A percentile compares a stretch with the other conserved stretches of the same genome.
Conservation (phyloP, 108 stramenopile genomes). For the Schizochytrium sp. region DNA sequence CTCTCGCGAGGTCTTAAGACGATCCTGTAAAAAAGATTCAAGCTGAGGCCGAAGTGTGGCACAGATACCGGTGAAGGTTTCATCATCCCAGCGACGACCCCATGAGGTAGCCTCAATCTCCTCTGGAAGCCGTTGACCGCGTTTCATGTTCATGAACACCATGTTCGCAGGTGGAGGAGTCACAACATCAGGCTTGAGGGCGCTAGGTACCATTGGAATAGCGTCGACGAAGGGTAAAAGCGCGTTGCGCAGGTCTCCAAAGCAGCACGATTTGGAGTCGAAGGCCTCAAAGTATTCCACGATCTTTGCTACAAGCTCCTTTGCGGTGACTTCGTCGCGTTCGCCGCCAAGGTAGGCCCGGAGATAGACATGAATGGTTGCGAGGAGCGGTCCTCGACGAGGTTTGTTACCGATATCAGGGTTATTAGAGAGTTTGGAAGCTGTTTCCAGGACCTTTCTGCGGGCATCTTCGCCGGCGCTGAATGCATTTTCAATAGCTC, state of each 20-base stretch:
- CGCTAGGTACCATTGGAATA: background rate
- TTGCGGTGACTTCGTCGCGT: background rate
- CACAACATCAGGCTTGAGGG: background rate
- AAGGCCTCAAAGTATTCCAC: conserved; percentile 13
- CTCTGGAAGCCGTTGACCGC: background rate
- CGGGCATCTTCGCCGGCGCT: background rate
- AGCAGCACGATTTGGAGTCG: conserved; percentile 51
- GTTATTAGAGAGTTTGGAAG: background rate
- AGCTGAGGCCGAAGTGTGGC: conserved; percentile 12
- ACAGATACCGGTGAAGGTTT: background rate
- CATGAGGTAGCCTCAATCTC: background rate
- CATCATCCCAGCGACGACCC: conserved; percentile 8
- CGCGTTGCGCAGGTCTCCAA: conserved; percentile 52
- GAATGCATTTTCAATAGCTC: conserved; percentile 11
- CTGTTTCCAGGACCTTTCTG: background rate
- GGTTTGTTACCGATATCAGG: background rate
- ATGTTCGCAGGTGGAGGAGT: background rate
- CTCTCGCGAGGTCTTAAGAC: background rate
- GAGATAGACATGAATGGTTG: background rate
- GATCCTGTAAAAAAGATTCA: background rate
- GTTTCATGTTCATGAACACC: background rate
- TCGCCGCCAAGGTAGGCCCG: conserved; percentile 30
- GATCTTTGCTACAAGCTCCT: background rate
- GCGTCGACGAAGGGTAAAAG: conserved; percentile 26
- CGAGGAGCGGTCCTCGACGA: background rate